These are phyloP conservation scores for Hondaea fermentalgiana DNA, from an alignment of 108 stramenopile genomes.

Conservation along the genomic window DNA sequence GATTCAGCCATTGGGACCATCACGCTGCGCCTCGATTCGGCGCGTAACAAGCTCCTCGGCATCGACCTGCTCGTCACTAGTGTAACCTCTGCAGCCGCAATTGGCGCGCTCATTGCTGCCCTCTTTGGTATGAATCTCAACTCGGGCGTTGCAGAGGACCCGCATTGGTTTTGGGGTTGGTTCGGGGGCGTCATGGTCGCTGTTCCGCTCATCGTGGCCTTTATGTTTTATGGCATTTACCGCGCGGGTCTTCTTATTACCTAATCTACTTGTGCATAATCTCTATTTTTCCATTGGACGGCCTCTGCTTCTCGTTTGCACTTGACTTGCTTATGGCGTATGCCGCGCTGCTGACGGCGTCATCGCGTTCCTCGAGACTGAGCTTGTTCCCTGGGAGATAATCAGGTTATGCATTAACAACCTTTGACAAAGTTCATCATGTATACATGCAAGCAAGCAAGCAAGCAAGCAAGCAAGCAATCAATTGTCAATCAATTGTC, in stretches of 20 bases:
- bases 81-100: background rate
- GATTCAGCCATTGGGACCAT: background rate
- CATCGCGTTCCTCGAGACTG: too few relatives aligned
- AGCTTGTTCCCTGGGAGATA: too few relatives aligned
- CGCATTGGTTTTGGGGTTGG: background rate
- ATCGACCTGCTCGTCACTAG: conserved; percentile 12
- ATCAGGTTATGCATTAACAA: too few relatives aligned
- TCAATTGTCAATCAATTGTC: too few relatives aligned
- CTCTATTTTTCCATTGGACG: too few relatives aligned
- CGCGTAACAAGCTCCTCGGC: background rate
- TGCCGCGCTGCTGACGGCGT: too few relatives aligned
- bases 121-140: conserved; percentile 1
- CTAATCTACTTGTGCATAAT: background rate
- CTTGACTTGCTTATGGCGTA: too few relatives aligned
- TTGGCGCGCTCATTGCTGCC: background rate
- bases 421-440: too few relatives aligned
- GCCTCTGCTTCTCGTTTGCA: too few relatives aligned
- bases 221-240: background rate
- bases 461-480: too few relatives aligned
- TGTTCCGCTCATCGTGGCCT: background rate
- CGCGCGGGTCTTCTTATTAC: background rate
- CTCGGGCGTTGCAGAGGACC: background rate
- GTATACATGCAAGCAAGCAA: too few relatives aligned
- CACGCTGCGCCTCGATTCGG: background rate
- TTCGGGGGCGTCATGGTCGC: background rate